These are phyloP conservation scores for Oryza meyeriana DNA, from an alignment of 176 grass and related monocot species.

Conservation along the genomic window DNA sequence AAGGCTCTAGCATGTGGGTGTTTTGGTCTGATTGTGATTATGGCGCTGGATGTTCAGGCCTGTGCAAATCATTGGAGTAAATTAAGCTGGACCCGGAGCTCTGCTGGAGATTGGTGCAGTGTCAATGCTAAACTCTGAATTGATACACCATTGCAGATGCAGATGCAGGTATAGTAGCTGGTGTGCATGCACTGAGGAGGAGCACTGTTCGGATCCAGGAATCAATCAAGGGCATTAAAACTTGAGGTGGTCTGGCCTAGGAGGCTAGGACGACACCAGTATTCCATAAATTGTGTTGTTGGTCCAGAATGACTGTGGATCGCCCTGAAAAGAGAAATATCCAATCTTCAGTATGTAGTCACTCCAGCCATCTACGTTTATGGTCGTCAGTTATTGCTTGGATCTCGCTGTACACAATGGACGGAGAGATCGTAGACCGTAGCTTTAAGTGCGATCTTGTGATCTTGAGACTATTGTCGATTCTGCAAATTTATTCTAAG, in stretches of 20 bases:
- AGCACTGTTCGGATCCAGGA: background rate
- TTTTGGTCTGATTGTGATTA: background rate
- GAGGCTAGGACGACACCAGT: background rate
- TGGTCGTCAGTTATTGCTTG: background rate
- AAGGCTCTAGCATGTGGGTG: background rate
- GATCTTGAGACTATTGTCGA: too few species aligned
- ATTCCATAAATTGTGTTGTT: background rate
- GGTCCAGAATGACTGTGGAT: background rate
- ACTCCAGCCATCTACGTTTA: background rate
- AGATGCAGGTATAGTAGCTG: background rate
- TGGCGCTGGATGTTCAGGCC: background rate
- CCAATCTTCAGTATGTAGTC: background rate
- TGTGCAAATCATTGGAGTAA: background rate
- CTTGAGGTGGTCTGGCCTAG: background rate
- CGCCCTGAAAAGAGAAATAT: background rate
- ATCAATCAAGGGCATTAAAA: background rate
- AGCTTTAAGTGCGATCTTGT: too few species aligned
- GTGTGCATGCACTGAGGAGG: too few species aligned
- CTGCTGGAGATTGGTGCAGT: conserved; percentile 13
- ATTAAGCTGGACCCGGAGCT: conserved; percentile 6
- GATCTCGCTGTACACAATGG: too few species aligned
- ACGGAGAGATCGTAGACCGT: too few species aligned
- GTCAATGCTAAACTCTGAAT: conserved; percentile 25
- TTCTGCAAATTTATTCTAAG: too few species aligned
- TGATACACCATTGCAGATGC: background rate